Evolutionary conservation across 495 filamentous ascomycete genomes (phyloP).

Genomic region (Bacidia gigantensis): DNA sequence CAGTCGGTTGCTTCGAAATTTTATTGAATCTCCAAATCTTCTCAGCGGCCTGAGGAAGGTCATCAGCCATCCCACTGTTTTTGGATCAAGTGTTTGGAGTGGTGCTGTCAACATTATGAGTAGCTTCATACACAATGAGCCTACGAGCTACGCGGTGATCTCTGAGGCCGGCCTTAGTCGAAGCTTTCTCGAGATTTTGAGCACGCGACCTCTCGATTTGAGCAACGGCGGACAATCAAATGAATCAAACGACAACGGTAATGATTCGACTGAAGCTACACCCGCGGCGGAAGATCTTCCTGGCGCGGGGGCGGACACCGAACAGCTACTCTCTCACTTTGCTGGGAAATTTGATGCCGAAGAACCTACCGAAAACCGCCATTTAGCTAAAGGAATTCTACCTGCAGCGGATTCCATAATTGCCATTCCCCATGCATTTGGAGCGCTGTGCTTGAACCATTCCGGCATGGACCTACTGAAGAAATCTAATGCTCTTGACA

Average conservation of each 20-base stretch:
- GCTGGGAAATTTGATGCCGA: conserved; percentile 12
- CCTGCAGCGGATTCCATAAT: conserved; percentile 74
- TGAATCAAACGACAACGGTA: conserved; percentile 2
- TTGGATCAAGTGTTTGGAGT: conserved; percentile 88
- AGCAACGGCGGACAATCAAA: conserved; percentile 2
- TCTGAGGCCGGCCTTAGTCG: conserved; percentile 84
- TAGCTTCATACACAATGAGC: conserved; percentile 97
- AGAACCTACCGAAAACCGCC: conserved; percentile 21
- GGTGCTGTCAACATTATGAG: conserved; percentile 79
- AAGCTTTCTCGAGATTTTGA: conserved; percentile 65
- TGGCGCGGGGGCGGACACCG: not conserved
- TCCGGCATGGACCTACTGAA: conserved; percentile 82
- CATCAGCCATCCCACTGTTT: conserved; percentile 62
- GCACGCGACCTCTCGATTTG: conserved; percentile 25
- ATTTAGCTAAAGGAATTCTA: conserved; percentile 62
- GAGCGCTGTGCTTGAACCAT: conserved; percentile 84
- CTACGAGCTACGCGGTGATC: conserved; percentile 90
- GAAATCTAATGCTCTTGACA: conserved; percentile 63
- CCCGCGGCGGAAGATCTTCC: conserved; percentile 2
- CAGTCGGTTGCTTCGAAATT: conserved; percentile 76
- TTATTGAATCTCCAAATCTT: conserved; percentile 83
- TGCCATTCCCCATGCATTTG: conserved; percentile 73
- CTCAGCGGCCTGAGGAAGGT: conserved; percentile 65
- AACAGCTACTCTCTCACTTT: conserved; percentile 18
- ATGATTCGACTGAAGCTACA: not conserved